Evolutionary conservation across 2,329 filamentous ascomycete genomes (phyloP).

Genomic region (Xylariales sp.): DNA sequence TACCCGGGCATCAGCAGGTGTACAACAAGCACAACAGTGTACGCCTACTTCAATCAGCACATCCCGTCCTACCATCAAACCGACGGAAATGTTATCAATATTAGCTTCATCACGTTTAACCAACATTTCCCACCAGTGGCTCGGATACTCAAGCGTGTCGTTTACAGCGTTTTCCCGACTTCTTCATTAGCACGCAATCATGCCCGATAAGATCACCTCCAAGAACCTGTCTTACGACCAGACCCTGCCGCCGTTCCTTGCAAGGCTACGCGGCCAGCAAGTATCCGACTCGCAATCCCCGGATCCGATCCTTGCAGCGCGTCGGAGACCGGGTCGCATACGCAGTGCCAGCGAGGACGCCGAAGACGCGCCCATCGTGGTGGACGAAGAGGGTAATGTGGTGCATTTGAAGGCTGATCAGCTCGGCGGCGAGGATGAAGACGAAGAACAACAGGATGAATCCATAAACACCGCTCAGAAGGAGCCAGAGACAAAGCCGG

Average conservation of each 20-base stretch:
- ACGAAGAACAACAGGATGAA: conserved; percentile 29
- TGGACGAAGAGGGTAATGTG: conserved; percentile 68
- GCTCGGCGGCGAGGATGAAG: conserved; percentile 24
- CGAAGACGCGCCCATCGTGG: conserved; percentile 70
- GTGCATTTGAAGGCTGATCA: conserved; percentile 40
- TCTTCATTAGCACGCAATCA: too few species aligned
- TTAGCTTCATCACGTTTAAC: too few species aligned
- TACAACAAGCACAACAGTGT: too few species aligned
- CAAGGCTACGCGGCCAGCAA: conserved; percentile 49
- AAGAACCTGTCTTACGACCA: conserved; percentile 66
- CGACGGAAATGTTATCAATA: too few species aligned
- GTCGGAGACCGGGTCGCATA: conserved; percentile 46
- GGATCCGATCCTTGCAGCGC: conserved; percentile 47
- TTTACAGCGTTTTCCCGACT: too few species aligned
- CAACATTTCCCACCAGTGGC: too few species aligned
- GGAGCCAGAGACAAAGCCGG: conserved; percentile 14
- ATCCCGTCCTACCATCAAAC: too few species aligned
- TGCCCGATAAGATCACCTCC: conserved; percentile 61
- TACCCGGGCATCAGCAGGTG: too few species aligned
- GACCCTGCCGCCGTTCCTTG: conserved; percentile 57
- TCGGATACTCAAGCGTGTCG: too few species aligned
- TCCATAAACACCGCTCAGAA: conserved; percentile 18
- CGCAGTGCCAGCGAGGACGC: conserved; percentile 63
- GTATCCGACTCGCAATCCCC: conserved; percentile 44
- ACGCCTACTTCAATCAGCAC: too few species aligned